Conservation (phyloP, 495 filamentous ascomycete species). For the Talaromyces thailandensis region DNA sequence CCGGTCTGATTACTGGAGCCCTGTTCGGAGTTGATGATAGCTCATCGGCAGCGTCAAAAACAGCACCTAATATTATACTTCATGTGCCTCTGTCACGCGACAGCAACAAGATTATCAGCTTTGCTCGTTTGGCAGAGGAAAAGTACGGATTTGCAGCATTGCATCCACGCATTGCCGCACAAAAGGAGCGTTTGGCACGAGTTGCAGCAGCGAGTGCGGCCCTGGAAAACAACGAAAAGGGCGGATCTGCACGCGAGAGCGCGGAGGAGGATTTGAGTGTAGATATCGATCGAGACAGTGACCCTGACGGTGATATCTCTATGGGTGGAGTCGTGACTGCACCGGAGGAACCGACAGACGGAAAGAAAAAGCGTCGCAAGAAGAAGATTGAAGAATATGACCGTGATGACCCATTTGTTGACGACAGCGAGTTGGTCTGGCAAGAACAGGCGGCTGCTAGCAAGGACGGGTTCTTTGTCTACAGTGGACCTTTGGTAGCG, state of each 20-base stretch:
- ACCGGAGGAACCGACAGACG: slow-evolving; percentile 39
- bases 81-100: slow-evolving; percentile 72
- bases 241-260: slow-evolving; percentile 58
- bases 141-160: slow-evolving; percentile 90
- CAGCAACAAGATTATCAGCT: slow-evolving; percentile 86
- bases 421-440: slow-evolving; percentile 93
- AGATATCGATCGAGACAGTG: slow-evolving; percentile 39
- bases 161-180: slow-evolving; percentile 82
- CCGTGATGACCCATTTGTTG: slow-evolving; percentile 93
- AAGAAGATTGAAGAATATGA: slow-evolving; percentile 95
- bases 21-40: slow-evolving; percentile 47
- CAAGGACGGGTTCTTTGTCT: slow-evolving; percentile 87
- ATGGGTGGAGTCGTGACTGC: slow-evolving; percentile 49
- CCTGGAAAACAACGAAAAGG: slow-evolving; percentile 57
- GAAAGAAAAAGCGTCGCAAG: slow-evolving; percentile 55
- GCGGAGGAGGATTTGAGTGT: slow-evolving; percentile 45
- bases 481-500: slow-evolving; percentile 74
- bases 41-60: slow-evolving; percentile 35
- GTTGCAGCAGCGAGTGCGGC: slow-evolving; percentile 79
- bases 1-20: slow-evolving; percentile 56
- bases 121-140: slow-evolving; percentile 86
- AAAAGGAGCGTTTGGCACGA: slow-evolving; percentile 67
- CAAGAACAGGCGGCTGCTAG: slow-evolving; percentile 91
- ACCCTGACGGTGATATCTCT: slow-evolving; percentile 66
- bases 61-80: slow-evolving; percentile 73